These are phyloP conservation scores for Corymbia citriodora DNA, from an alignment of 441 rosid species.

Conservation along the genomic window DNA sequence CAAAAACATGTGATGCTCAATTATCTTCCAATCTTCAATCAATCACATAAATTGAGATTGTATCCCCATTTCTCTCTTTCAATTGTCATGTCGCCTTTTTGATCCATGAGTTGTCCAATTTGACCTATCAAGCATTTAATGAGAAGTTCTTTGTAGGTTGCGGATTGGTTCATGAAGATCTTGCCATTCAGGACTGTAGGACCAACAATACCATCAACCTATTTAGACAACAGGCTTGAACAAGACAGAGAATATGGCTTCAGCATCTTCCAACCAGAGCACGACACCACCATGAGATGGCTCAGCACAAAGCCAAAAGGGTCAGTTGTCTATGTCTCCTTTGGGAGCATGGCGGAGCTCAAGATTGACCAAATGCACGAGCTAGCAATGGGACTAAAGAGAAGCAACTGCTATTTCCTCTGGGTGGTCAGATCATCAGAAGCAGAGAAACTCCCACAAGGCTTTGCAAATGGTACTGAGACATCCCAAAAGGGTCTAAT, in stretches of 20 bases:
- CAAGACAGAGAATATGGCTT: neutral
- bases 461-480: neutral
- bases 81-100: neutral
- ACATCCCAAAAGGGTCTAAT: neutral
- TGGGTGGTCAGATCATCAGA: conserved; percentile 6
- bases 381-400: conserved; percentile 2
- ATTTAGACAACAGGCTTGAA: neutral
- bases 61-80: neutral
- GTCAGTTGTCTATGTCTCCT: conserved; percentile 10
- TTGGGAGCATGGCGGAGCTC: conserved; percentile 8
- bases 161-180: neutral
- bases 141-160: neutral
- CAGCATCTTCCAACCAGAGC: neutral
- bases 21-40: neutral
- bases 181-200: conserved; percentile 1
- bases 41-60: neutral
- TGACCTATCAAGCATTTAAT: neutral
- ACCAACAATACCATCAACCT: neutral
- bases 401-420: neutral
- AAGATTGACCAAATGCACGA: conserved; percentile 9
- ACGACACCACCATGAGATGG: conserved; percentile 3
- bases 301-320: conserved; percentile 1
- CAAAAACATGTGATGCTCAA: neutral
- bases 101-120: neutral
- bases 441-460: neutral